Percentiles rank a stretch among this genome's conserved stretches.
Evolutionary conservation across 208 protist species (phyloP).

Genomic region (Trypanosoma scelopori): DNA sequence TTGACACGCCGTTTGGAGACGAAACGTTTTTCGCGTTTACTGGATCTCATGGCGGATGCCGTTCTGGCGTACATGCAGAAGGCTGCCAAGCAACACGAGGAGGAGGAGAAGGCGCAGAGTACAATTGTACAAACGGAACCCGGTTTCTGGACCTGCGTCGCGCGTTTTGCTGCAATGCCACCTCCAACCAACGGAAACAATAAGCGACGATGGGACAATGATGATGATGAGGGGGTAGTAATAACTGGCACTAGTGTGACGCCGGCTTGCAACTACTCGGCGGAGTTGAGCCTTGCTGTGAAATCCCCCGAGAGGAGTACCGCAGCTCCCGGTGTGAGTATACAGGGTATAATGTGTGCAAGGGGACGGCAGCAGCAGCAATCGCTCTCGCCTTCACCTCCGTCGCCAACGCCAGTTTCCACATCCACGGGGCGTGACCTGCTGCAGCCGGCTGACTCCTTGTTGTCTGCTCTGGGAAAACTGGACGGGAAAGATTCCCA

Average conservation of each 20-base stretch:
- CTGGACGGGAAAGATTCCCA: slow-evolving; percentile 5
- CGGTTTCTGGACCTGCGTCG: slow-evolving; percentile 17
- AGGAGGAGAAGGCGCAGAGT: slow-evolving; percentile 1
- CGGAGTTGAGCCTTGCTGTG: slow-evolving; percentile 13
- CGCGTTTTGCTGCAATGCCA: slow-evolving; percentile 3
- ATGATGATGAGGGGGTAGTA: not conserved
- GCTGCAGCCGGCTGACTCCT: slow-evolving; percentile 15
- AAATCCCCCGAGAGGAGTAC: not conserved
- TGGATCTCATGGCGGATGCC: slow-evolving; percentile 44
- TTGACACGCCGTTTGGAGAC: slow-evolving; percentile 26
- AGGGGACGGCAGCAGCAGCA: not conserved
- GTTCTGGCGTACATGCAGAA: slow-evolving; percentile 43
- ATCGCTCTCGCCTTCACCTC: not conserved
- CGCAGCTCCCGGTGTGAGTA: not conserved
- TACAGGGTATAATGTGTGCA: not conserved
- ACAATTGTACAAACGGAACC: slow-evolving; percentile 2
- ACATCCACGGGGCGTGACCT: not conserved
- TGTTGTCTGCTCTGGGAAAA: slow-evolving; percentile 1
- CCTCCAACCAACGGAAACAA: not conserved
- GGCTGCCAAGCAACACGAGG: slow-evolving; percentile 19
- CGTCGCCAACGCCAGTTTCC: not conserved
- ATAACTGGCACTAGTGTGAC: not conserved
- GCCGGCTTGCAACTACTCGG: slow-evolving; percentile 7
- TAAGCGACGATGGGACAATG: not conserved
- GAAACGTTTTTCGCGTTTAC: slow-evolving; percentile 29